Evolutionary conservation across 2,329 filamentous ascomycete species (phyloP), one percentile per base, ranked within the genome.

Genomic region (Colletotrichum navitas): DNA sequence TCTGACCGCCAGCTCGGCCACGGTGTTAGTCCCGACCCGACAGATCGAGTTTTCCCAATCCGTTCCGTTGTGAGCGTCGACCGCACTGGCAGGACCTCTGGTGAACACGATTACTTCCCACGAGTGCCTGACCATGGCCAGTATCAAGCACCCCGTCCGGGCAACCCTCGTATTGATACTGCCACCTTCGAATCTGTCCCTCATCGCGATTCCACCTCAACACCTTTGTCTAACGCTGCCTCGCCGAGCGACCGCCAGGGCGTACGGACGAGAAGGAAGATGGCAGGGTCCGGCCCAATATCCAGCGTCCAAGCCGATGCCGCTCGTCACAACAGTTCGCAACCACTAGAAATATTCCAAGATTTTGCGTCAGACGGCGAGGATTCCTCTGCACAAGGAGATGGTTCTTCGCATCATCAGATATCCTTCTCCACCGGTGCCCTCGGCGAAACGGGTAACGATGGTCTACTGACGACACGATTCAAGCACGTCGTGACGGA

Each of bases 401-500:
- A 66, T 5, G 66, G 56, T 12, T 56, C 51, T 4, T 63, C 59
- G 10, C 67, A 73, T 32, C 45, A 56, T 7, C 63, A n/a, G 24
- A 14, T 43, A 2, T 32, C 56, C 18, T 6, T 41, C 49, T 61
- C 62, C 24, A 45, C 49, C n/a, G 52, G 52, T 7, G 39, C 43
- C 8, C 63, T 56, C 10, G 62, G 55, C 39, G 72, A 73, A 11
- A 14, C 18, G 2, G 61, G 41, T 11, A 36, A 5, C 18, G 72
- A 73, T 8, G 43, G 43, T 26, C 45, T 93, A 34, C 78, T 94
- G 2, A 93, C 93, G 1, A 86, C 90, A 32, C 91, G 94, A 2
- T 97, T 97, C 81, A 92, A 91, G 75, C 93, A 97, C 77, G 85
- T 93, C 5, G 83, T 92, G 34, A 94, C 93, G 0, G 90, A 93